Percentiles rank a stretch among this genome's conserved stretches.
Conservation (phyloP, 495 filamentous ascomycete species). For the Neurospora sp. region DNA sequence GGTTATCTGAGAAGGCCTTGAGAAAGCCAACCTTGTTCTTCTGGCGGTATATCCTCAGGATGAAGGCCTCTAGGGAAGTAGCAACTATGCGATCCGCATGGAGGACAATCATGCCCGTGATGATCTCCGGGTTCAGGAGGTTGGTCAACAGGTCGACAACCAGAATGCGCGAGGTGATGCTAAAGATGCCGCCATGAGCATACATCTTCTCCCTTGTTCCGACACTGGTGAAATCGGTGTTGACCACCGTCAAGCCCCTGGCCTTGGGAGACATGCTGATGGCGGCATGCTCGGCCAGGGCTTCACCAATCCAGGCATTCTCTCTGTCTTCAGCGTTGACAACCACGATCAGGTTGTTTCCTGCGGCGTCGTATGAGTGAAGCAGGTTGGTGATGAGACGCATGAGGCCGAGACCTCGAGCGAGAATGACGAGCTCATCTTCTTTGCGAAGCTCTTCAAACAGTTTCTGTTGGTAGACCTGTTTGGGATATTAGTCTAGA, state of each 20-base stretch:
- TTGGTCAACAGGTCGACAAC: constrained; percentile 84
- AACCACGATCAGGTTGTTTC: constrained; percentile 82
- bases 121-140: constrained; percentile 71
- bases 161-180: constrained; percentile 90
- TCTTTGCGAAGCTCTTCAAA: constrained; percentile 82
- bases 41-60: constrained; percentile 85
- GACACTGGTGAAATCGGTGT: constrained; percentile 87
- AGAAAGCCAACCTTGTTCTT: constrained; percentile 88
- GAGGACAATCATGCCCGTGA: constrained; percentile 80
- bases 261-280: constrained; percentile 65
- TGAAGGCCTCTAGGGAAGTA: constrained; percentile 89
- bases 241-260: constrained; percentile 80
- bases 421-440: constrained; percentile 88
- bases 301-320: constrained; percentile 89
- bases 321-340: constrained; percentile 89
- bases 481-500: background rate
- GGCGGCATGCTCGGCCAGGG: constrained; percentile 86
- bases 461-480: constrained; percentile 80
- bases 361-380: constrained; percentile 92
- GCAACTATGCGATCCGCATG: constrained; percentile 84
- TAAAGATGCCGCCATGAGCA: constrained; percentile 78
- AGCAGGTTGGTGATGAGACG: constrained; percentile 87
- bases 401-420: constrained; percentile 83
- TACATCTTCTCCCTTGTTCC: constrained; percentile 84
- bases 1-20: constrained; percentile 92